Base-by-base conservation (phyloP, 148 eudicot genomes). In the Rhododendron griersonianum region DNA sequence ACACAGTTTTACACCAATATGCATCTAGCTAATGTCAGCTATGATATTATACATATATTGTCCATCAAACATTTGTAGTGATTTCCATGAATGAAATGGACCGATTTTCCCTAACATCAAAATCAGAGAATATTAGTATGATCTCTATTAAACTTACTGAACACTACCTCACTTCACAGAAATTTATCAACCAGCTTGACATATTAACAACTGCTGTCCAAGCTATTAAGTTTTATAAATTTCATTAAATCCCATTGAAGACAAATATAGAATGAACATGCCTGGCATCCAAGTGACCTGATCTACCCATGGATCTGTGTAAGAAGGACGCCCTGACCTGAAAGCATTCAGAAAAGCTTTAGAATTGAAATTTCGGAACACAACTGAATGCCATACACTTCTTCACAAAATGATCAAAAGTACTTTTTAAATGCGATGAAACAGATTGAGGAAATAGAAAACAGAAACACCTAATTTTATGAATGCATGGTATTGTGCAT, bases 301-400 rank as follows among this genome's bases (percentile, higher is more conserved):
- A 90, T 97, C 98, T 85, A 89, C 92, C 99, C 99, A 97, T 89
- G 98, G 73, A 71, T 89, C 91, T 75, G 96, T 86, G 89, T 88
- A 89, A 81, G 94, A 92, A 47, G 99, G 99, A 80, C 99, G 94
- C 47, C 99, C 99, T 77, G 98, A 92, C 91, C 99, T 97, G 94
- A 87, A 87, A 84, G 87, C 73, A 82, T 69, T 78, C 3, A 25
- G 55, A 44, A 39, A 80, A 55, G 57, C n/a, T n/a, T 81, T 19
- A 89, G 47, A 81, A 45, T 48, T 25, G 16, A 37, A 84, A 61
- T 14, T 51, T 48, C 8, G 6, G 4, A 45, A 50, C 28, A 39
- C 14, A 85, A 78, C 39, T 83, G 19, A 30, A 84, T 47, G 79
- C 44, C 45, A 30, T 48, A 8, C 5, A 47, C 16, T 28, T 71